A percentile compares a stretch with the other conserved stretches of the same genome.
These are phyloP conservation scores for Tylopilus felleus DNA, from an alignment of 768 basidiomycete species.

Conservation along the genomic window DNA sequence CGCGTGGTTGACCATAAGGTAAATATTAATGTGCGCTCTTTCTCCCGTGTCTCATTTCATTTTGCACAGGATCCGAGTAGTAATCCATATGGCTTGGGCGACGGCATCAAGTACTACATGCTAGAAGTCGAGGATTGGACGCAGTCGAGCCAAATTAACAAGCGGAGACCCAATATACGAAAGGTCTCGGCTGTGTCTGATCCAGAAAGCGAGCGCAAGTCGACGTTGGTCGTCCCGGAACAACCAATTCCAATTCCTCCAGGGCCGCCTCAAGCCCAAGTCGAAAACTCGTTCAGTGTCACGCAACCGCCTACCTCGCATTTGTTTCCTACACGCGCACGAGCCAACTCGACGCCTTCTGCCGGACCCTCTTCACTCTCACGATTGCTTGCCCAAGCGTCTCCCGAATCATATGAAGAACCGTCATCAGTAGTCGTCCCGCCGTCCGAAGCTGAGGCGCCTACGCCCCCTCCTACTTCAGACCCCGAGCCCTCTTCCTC, in stretches of 20 bases:
- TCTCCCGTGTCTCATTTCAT: neutral
- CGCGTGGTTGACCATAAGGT: conserved; percentile 80
- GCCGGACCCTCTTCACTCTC: conserved; percentile 79
- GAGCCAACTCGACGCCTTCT: conserved; percentile 64
- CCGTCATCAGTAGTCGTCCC: conserved; percentile 23
- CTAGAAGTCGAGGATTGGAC: conserved; percentile 94
- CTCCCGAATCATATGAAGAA: conserved; percentile 37
- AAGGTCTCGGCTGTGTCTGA: conserved; percentile 42
- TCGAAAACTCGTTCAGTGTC: conserved; percentile 67
- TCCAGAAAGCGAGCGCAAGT: conserved; percentile 40
- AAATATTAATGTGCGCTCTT: neutral
- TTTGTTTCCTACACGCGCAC: conserved; percentile 58
- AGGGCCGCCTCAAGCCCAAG: conserved; percentile 65
- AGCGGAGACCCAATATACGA: conserved; percentile 52
- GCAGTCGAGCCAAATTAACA: conserved; percentile 59
- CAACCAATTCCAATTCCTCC: conserved; percentile 38
- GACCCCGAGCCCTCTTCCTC: conserved; percentile 15
- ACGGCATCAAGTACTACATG: conserved; percentile 91
- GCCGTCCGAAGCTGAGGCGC: conserved; percentile 29
- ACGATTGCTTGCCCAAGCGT: conserved; percentile 73
- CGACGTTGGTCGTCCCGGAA: conserved; percentile 7
- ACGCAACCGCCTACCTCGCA: conserved; percentile 66
- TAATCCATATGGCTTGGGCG: conserved; percentile 86
- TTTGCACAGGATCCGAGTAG: conserved; percentile 64
- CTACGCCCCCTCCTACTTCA: conserved; percentile 25